phyloP scores from a whole-genome alignment of 2,329 filamentous ascomycete species.

The Botrytis cinerea region DNA sequence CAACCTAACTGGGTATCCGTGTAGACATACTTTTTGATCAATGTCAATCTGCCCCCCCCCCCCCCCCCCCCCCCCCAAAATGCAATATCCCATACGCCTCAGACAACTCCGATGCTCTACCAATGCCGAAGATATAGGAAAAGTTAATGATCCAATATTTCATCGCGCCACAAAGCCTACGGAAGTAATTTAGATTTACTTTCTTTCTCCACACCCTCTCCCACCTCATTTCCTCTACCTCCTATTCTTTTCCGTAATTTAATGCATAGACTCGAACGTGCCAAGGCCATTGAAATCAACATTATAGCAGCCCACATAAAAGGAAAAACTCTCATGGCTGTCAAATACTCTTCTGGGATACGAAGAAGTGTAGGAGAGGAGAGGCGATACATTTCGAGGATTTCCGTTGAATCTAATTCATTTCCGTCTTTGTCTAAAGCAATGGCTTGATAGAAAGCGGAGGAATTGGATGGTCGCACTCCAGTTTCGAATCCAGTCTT shows the following conservation, averaged over 20 bases:
- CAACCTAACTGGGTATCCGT: background rate
- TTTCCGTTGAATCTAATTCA: conserved; percentile 2
- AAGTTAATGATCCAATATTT: too few relatives aligned
- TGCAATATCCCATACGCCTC: background rate
- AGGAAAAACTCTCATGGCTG: background rate
- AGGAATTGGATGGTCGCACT: background rate
- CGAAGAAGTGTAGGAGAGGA: background rate
- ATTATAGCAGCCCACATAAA: conserved; percentile 1
- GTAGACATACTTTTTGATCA: background rate
- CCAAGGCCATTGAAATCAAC: conserved; percentile 1
- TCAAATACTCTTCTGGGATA: background rate
- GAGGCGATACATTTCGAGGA: conserved; percentile 11
- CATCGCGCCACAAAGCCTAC: background rate
- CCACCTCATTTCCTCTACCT: background rate
- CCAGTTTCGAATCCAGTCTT: conserved; percentile 9
- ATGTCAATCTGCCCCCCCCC: background rate
- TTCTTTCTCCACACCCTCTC: background rate
- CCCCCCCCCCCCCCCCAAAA: background rate
- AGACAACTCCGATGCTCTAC: background rate
- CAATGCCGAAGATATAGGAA: background rate
- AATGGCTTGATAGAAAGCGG: conserved; percentile 11
- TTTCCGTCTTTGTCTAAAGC: conserved; percentile 8
- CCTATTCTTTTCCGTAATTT: background rate
- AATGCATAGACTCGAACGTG: background rate
- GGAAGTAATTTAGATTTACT: conserved; percentile 11